Base-by-base conservation (phyloP, 2,329 filamentous ascomycete genomes). In the Aspergillus pseudoglaucus region DNA sequence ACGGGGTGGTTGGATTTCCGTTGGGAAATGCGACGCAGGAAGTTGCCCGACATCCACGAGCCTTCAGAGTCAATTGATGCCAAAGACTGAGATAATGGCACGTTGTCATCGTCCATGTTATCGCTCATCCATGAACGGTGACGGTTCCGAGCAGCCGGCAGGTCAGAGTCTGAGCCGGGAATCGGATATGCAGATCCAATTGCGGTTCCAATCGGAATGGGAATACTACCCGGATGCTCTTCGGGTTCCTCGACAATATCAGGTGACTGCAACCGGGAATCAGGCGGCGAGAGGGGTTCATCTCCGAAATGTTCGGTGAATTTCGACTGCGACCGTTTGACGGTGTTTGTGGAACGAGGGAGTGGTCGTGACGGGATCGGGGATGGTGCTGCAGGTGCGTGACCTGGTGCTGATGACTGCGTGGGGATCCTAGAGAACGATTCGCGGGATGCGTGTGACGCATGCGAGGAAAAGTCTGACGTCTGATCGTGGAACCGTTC, bases 51-150 rank as follows among this genome's bases (percentile, higher is more conserved):
- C 40, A 98, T 82, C 93, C 93, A 98, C 0, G 90, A 96, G 4
- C 81, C 93, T 71, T 98, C 93, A 0, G 90, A 96, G 62, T 96
- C 93, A 50, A 97, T 88, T 0, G 90, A 96, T 2, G 90, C 93
- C 15, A 97, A 77, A 0, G 91, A 97, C 66, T 90, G 85, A 25
- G 90, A 88, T 62, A 90, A 56, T 30, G 71, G 69, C 17, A 69
- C 64, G 40, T 71, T 73, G 53, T 79, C 39, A 22, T 41, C 39
- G 72, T 77, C 15, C 75, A 82, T 4, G 78, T 62, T 65, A 33
- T 66, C 65, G 1, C 60, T 61, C 6, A 58, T 59, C 56, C 61
- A 66, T 18, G 68, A 76, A 55, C 43, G 69, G 30, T 51, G 59
- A 40, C 60, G 58, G 47, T 47, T 60, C 41, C 50, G 59, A 38